phyloP scores from a whole-genome alignment of 148 eudicot genomes.

The Silene uniflora region DNA sequence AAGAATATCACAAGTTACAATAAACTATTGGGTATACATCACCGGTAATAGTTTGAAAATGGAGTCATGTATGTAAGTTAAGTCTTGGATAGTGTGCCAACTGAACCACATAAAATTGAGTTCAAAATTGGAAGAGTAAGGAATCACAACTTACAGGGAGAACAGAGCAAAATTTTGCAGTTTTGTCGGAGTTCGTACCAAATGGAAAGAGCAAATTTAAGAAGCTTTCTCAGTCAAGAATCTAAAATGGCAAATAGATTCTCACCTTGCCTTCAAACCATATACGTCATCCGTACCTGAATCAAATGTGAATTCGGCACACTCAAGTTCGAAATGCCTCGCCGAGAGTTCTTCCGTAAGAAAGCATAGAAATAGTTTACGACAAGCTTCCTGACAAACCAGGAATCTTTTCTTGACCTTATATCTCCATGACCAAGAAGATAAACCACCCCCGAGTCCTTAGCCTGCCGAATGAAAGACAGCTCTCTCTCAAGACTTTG shows the following conservation, averaged over 20 bases:
- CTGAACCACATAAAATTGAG: conserved; percentile 23
- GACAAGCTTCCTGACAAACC: conserved; percentile 89
- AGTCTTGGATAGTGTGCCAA: conserved; percentile 20
- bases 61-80: conserved; percentile 11
- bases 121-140: conserved; percentile 21
- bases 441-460: conserved; percentile 88
- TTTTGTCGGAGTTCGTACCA: not conserved
- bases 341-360: conserved; percentile 83
- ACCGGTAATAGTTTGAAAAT: conserved; percentile 11
- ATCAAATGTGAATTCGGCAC: conserved; percentile 88
- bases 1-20: conserved; percentile 22
- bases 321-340: conserved; percentile 83
- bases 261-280: conserved; percentile 56
- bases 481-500: conserved; percentile 88
- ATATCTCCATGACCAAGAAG: conserved; percentile 97
- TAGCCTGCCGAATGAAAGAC: conserved; percentile 73
- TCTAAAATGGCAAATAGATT: conserved; percentile 9
- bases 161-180: conserved; percentile 13
- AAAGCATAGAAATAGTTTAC: conserved; percentile 92
- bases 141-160: conserved; percentile 20
- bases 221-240: not conserved
- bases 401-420: conserved; percentile 90
- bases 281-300: conserved; percentile 96
- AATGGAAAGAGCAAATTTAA: not conserved
- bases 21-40: conserved; percentile 24